Evolutionary conservation across 202 grass and related monocot species (phyloP).

Genomic region (Schoenoplectus triqueter): DNA sequence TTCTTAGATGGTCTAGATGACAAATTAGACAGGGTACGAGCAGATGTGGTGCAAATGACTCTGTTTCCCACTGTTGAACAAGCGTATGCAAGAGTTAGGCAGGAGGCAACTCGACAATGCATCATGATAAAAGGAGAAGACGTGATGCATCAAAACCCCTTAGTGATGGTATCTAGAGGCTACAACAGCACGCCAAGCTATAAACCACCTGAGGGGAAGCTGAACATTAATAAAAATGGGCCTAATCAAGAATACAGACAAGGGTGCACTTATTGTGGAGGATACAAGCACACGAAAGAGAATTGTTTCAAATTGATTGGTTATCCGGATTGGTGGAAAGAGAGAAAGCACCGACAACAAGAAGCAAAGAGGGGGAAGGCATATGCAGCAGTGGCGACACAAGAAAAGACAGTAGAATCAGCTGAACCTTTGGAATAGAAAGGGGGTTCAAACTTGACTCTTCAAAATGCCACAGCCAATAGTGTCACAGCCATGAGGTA

Average conservation of each 20-base stretch:
- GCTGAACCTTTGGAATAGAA: no score
- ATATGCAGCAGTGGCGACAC: background rate
- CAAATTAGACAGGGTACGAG: background rate
- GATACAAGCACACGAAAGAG: background rate
- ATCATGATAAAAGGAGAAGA: background rate
- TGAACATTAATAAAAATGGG: background rate
- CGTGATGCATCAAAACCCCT: background rate
- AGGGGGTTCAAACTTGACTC: no score
- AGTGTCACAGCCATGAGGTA: no score
- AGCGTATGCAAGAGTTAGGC: background rate
- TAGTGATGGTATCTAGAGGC: background rate
- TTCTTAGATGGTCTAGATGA: background rate
- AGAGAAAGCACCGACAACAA: background rate
- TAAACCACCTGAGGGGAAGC: background rate
- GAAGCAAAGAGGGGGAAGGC: background rate
- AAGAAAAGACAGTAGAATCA: no score
- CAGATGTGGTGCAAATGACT: background rate
- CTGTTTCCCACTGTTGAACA: background rate
- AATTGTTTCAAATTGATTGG: no score
- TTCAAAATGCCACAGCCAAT: no score
- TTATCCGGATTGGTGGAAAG: background rate
- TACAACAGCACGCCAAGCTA: no score
- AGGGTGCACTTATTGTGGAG: background rate
- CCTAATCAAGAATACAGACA: background rate
- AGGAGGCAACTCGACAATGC: background rate